Evolutionary conservation across 345 rosid genomes (phyloP), one percentile per base, ranked within the genome.

Genomic region (Brassica nigra): DNA sequence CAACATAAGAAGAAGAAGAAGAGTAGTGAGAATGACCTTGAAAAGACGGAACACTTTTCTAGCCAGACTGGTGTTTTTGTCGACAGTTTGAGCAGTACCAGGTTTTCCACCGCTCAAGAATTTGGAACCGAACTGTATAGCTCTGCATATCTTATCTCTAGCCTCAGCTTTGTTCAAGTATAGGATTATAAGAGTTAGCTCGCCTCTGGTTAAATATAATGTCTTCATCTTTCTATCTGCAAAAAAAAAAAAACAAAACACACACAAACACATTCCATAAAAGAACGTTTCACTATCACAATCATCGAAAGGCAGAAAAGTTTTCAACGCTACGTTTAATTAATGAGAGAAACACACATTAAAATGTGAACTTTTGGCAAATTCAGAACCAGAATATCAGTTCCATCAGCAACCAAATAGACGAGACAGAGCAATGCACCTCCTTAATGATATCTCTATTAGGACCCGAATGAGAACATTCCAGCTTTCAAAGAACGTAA

Each of bases 111-210:
- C 55, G 54, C 99, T 96, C 81, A 96, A 27, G 80, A 93, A 96
- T 77, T 90, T 93, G 1, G 98, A 93, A 80, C 99, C 99, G 76
- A 90, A 93, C 44, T 93, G 99, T 81, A 96, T 96, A 63, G 97
- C 98, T 86, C 99, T 88, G 78, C 98, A 96, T 66, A 96, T 90
- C 97, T 96, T 96, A 84, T 96, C 99, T 84, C 99, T 89, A 73
- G 99, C 97, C 80, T 93, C 99, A 80, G 97, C 98, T 87, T 93
- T 93, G 79, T 90, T 93, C 88, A 96, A 87, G 83, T 89, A 96
- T 31, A 96, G 77, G 62, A 96, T 95, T 11, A 89, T 68, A 61
- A 92, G 95, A 71, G 86, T 95, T 82, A 96, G 95, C 80, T 96
- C 97, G 0, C 95, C 92, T 84, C 99, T 91, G 3, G 95, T 76